Evolutionary conservation across 768 basidiomycete genomes (phyloP).

Genomic region (Pleurotus giganteus): DNA sequence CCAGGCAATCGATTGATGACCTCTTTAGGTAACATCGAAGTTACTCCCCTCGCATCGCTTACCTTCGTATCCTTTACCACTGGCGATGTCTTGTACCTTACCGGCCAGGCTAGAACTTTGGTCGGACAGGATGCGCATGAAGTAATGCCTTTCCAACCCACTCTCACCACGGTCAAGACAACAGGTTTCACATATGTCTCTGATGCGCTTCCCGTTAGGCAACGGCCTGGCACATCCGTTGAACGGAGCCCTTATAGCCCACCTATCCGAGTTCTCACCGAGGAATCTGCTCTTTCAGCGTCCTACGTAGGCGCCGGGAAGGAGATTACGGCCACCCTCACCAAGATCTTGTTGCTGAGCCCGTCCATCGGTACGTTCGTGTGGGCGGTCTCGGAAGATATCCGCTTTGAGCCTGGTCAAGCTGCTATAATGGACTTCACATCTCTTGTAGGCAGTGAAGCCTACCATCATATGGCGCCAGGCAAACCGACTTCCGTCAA

Average conservation of each 20-base stretch:
- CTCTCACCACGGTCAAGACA: conserved; percentile 44
- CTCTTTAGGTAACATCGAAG: conserved; percentile 60
- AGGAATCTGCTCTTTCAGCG: conserved; percentile 33
- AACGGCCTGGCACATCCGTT: conserved; percentile 24
- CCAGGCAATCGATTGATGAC: conserved; percentile 63
- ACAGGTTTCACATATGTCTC: conserved; percentile 54
- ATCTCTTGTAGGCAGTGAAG: conserved; percentile 42
- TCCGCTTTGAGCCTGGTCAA: conserved; percentile 46
- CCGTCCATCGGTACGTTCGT: conserved; percentile 53
- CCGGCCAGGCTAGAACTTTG: conserved; percentile 51
- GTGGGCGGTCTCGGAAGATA: conserved; percentile 33
- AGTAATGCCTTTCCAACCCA: conserved; percentile 55
- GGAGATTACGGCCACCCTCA: conserved; percentile 31
- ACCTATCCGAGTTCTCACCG: conserved; percentile 49
- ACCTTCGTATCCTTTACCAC: conserved; percentile 53
- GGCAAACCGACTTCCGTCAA: conserved; percentile 43
- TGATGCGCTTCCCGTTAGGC: conserved; percentile 54
- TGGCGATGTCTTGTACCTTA: conserved; percentile 61
- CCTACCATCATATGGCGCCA: conserved; percentile 53
- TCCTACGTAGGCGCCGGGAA: conserved; percentile 26
- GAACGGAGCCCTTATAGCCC: conserved; percentile 55
- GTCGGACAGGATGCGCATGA: conserved; percentile 44
- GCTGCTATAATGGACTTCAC: conserved; percentile 55
- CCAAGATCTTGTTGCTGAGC: conserved; percentile 41
- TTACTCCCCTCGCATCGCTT: conserved; percentile 53